Percentiles rank a stretch among this genome's conserved stretches.
Conservation (phyloP, 2,329 filamentous ascomycete genomes). For the Phaeosphaeria sp. region DNA sequence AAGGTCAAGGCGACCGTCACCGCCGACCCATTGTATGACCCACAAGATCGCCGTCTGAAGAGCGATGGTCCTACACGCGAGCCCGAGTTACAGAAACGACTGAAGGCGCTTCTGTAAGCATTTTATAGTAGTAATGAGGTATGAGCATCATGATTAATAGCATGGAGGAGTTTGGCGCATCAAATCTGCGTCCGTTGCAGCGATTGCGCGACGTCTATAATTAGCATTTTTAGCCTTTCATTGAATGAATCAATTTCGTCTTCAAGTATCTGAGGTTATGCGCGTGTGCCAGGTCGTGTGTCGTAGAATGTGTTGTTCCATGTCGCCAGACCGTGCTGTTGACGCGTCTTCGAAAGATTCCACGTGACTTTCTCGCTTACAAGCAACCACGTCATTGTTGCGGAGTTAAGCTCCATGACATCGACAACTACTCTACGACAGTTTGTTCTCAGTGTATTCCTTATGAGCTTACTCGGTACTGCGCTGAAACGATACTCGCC, state of each 20-base stretch:
- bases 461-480: slow-evolving; percentile 44
- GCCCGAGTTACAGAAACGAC: slow-evolving; percentile 27
- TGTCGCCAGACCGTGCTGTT: not conserved
- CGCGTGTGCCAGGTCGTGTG: not conserved
- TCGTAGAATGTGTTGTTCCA: not conserved
- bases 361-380: slow-evolving; percentile 17
- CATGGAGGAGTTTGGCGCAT: slow-evolving; percentile 14
- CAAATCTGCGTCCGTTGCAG: not conserved
- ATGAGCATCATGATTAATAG: slow-evolving; percentile 20
- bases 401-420: slow-evolving; percentile 54
- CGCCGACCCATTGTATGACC: slow-evolving; percentile 58
- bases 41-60: slow-evolving; percentile 47
- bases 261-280: not conserved
- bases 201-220: not conserved
- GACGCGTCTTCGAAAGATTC: not conserved
- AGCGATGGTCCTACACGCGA: slow-evolving; percentile 26
- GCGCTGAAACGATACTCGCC: slow-evolving; percentile 34
- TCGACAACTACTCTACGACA: slow-evolving; percentile 54
- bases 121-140: slow-evolving; percentile 5
- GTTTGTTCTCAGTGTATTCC: slow-evolving; percentile 39
- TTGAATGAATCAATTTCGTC: not conserved
- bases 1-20: slow-evolving; percentile 62
- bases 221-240: not conserved
- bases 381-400: slow-evolving; percentile 34
- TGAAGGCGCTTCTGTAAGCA: slow-evolving; percentile 28